These are phyloP conservation scores for Wickerhamiella shivajii DNA, from an alignment of 805 yeast species.

Conservation along the genomic window DNA sequence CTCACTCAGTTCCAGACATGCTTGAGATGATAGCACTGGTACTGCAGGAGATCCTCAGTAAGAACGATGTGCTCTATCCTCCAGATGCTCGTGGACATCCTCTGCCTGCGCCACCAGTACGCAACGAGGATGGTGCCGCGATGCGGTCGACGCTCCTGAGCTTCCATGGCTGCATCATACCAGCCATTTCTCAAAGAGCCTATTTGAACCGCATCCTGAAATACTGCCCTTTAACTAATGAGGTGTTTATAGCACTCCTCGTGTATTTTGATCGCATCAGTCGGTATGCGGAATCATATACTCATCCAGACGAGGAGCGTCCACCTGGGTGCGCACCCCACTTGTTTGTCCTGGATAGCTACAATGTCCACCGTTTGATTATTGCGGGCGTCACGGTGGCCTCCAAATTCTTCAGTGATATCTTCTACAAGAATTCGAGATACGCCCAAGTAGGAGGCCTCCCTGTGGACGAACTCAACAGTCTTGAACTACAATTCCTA, in stretches of 20 bases:
- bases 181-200: conserved; percentile 85
- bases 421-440: conserved; percentile 83
- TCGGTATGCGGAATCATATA: conserved; percentile 46
- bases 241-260: conserved; percentile 75
- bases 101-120: conserved; percentile 14
- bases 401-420: conserved; percentile 86
- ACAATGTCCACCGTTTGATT: conserved; percentile 84
- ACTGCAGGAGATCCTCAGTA: conserved; percentile 73
- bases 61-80: conserved; percentile 73
- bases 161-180: conserved; percentile 90
- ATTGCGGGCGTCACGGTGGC: conserved; percentile 93
- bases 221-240: conserved; percentile 97
- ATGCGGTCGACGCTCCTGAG: conserved; percentile 41
- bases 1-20: conserved; percentile 67
- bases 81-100: conserved; percentile 30
- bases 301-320: conserved; percentile 9
- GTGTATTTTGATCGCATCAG: conserved; percentile 93
- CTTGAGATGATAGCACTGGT: conserved; percentile 74
- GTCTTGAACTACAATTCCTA: conserved; percentile 79
- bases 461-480: conserved; percentile 69
- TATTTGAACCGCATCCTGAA: conserved; percentile 81
- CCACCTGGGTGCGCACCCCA: conserved; percentile 30
- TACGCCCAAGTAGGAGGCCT: conserved; percentile 91
- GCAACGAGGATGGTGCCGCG: conserved; percentile 18
- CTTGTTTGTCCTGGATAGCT: conserved; percentile 87